Conservation (phyloP, 202 grass and related monocot species). For the Setaria italica region DNA sequence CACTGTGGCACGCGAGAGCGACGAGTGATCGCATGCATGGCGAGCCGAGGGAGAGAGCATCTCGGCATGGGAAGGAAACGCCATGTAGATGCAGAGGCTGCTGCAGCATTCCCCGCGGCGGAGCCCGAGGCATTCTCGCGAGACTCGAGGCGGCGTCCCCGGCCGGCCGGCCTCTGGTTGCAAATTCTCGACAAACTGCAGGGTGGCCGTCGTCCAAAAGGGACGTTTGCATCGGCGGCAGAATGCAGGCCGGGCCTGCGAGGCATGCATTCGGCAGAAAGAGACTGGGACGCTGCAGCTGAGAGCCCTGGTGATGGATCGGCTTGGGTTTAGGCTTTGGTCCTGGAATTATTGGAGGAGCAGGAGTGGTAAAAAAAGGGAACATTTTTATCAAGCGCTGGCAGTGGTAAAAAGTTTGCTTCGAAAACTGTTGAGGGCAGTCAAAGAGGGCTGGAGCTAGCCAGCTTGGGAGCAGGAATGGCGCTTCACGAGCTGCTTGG, state of each 20-base stretch:
- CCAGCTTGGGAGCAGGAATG: too few relatives aligned
- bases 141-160: neutral
- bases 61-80: slow-evolving; percentile 21
- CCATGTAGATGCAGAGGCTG: neutral
- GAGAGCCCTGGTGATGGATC: neutral
- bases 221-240: slow-evolving; percentile 4
- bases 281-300: neutral
- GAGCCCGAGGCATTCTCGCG: slow-evolving; percentile 29
- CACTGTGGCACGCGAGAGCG: slow-evolving; percentile 6
- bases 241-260: neutral
- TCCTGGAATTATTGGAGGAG: neutral
- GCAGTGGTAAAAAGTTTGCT: slow-evolving; percentile 13
- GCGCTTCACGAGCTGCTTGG: neutral
- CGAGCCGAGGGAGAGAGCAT: neutral
- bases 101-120: neutral
- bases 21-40: slow-evolving; percentile 31
- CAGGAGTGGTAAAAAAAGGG: slow-evolving; percentile 19
- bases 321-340: slow-evolving; percentile 34
- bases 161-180: neutral
- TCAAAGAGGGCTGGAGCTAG: neutral
- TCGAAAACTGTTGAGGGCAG: neutral
- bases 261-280: neutral
- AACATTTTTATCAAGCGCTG: neutral
- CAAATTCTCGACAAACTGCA: slow-evolving; percentile 35
- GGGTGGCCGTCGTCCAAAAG: slow-evolving; percentile 13